These are phyloP conservation scores for Aspergillus wentii DNA, from an alignment of 495 filamentous ascomycete genomes.

Conservation along the genomic window DNA sequence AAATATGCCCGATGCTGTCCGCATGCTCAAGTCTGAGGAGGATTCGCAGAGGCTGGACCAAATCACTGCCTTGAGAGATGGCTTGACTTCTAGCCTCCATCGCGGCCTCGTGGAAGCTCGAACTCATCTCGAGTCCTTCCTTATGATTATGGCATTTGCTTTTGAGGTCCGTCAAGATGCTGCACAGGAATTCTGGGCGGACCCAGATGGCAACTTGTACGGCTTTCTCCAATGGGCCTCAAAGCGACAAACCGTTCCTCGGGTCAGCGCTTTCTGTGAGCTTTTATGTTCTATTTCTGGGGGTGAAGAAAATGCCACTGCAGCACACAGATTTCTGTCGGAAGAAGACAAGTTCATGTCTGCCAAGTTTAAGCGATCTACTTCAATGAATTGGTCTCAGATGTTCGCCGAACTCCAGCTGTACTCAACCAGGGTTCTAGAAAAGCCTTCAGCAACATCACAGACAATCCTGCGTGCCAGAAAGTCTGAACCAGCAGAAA, in stretches of 20 bases:
- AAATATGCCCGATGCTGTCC: constrained; percentile 88
- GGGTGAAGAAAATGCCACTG: constrained; percentile 69
- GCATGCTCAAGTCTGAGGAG: constrained; percentile 80
- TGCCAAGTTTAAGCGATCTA: constrained; percentile 70
- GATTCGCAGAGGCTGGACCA: constrained; percentile 78
- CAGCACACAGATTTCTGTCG: constrained; percentile 81
- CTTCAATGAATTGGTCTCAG: constrained; percentile 82
- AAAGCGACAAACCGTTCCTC: constrained; percentile 81
- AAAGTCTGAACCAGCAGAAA: constrained; percentile 62
- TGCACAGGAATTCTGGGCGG: constrained; percentile 82
- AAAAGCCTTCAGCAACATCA: constrained; percentile 54
- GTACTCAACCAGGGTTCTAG: constrained; percentile 63
- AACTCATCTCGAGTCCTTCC: constrained; percentile 84
- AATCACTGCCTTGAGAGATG: constrained; percentile 45
- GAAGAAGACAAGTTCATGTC: constrained; percentile 74
- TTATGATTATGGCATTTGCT: constrained; percentile 87
- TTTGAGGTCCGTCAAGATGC: constrained; percentile 79
- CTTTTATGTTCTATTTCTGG: constrained; percentile 82
- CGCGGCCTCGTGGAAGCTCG: constrained; percentile 47
- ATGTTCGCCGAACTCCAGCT: constrained; percentile 86
- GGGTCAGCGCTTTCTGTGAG: constrained; percentile 92
- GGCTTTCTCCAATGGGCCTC: constrained; percentile 97
- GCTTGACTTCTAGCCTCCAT: constrained; percentile 40
- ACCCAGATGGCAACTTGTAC: constrained; percentile 81
- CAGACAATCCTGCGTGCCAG: constrained; percentile 50